Evolutionary conservation across 768 basidiomycete species (phyloP), one percentile per base, ranked within the genome.

Genomic region (Lentinula guzmanii): DNA sequence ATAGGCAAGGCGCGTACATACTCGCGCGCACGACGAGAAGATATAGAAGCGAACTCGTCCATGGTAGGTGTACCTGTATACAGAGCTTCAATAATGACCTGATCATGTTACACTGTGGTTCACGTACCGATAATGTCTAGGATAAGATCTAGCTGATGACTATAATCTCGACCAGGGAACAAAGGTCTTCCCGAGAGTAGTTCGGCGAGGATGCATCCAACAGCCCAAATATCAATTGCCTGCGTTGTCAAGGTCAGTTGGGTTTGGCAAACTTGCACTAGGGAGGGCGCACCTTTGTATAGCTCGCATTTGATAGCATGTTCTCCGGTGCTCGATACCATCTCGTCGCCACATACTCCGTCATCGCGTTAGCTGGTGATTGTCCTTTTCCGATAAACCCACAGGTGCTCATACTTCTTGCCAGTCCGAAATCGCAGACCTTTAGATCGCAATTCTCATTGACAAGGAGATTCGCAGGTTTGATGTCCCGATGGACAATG

Each of bases 301-400:
- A 99, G 72, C 96, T 91, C 71, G 96, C 95, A 82, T 98, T 98
- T 8, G 95, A 97, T 56, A 99, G 82, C 96, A 99, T 98, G 77
- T 98, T 95, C 73, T 99, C 97, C 0, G 97, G 97, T 0, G 97
- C 97, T 46, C 97, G 87, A 70, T 98, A 99, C 97, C 97, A 99
- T 67, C 97, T 82, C 24, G 97, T 98, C 2, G 97, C 96, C 56
- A 99, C 97, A 70, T 95, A 96, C 85, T 94, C 92, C 1, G 93
- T 96, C 94, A 95, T 95, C 77, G 94, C 95, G 4, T 88, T 87
- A 4, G 83, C 90, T 65, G 48, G 48, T n/a, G 31, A 52, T 16
- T 83, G 61, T 89, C 91, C 90, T 8, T 89, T 91, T 28, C 90
- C 91, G 11, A 86, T 88, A 0, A 90, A 89, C 71, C 91, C 90